A percentile compares a stretch with the other conserved stretches of the same genome.
phyloP scores from a whole-genome alignment of 139 green algal species.

The Tetradesmus obliquus region DNA sequence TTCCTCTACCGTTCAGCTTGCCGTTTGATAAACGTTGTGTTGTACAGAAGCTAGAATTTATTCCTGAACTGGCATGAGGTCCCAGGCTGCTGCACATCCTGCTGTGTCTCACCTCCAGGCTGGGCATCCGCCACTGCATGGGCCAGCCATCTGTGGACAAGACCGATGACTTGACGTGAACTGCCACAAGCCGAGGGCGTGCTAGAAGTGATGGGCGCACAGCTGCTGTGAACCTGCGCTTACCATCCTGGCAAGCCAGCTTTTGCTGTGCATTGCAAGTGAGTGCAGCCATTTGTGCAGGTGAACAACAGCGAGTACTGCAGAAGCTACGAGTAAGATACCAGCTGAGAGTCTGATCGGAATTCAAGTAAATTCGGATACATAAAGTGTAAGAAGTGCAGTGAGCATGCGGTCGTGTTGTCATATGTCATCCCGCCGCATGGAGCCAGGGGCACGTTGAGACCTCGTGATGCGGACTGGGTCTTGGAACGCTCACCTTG shows the following conservation, averaged over 20 bases:
- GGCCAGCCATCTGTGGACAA: background rate
- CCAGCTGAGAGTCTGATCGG: background rate
- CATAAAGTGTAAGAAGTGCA: too few relatives aligned
- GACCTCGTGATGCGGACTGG: too few relatives aligned
- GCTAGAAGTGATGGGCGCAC: background rate
- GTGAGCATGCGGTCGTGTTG: background rate
- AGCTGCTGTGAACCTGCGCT: background rate
- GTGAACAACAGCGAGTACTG: background rate
- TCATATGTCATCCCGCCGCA: background rate
- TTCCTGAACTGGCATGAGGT: too few relatives aligned
- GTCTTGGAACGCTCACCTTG: too few relatives aligned
- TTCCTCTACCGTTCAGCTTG: background rate
- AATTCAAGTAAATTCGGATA: too few relatives aligned
- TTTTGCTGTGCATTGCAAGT: background rate
- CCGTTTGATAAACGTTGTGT: too few relatives aligned
- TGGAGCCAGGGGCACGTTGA: too few relatives aligned
- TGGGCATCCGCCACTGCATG: background rate
- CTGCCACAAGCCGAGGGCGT: background rate
- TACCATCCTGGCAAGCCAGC: background rate
- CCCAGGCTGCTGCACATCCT: background rate
- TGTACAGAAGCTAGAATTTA: too few relatives aligned
- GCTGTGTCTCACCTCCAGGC: background rate
- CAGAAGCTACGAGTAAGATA: background rate
- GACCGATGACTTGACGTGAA: constrained; percentile 50
- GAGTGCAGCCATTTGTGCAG: background rate